Evolutionary conservation across 179 eudicot genomes (phyloP), one percentile per base, ranked within the genome.

Genomic region (Heliamphora pulchella): DNA sequence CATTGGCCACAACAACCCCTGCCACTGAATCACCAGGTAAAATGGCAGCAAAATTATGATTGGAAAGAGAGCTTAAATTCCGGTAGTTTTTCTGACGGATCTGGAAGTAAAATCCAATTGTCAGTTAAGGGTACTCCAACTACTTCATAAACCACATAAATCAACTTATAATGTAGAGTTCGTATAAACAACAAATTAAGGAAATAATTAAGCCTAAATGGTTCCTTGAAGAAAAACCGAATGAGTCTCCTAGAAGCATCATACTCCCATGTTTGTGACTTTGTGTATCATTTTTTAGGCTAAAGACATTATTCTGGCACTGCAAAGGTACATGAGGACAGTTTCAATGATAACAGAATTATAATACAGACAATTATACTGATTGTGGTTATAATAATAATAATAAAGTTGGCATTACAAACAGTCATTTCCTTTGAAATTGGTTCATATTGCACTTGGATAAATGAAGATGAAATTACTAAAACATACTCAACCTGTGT

Each of bases 1-100:
- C 98, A 83, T 96, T 93, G 76, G 96, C 79, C 44, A 84, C 98
- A 71, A 93, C 98, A 46, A 92, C n/a, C 10, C 98, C 96, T 14
- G 97, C 99, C 14, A 96, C 92, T 53, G 99, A 88, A 87, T 96
- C 99, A 11, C 99, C 98, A 7, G 98, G 98, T 71, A 96, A 84
- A 84, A 96, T 88, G 65, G 99, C 99, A 78, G 97, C 99, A 84
- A 96, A 96, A 81, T 90, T 91, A 82, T 92, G 97, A 82, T 73
- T 81, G 64, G 92, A 83, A 68, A 88, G 70, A 75, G 82, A 74
- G 17, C 77, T 86, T 81, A 84, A 47, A 61, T 62, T 90, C 80
- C 70, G 80, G 87, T 73, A 76, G 75, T 78, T 87, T 82, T 90
- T 89, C 80, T 80, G 78, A 62, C 81, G 89, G 78, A 85, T 85